Conservation (phyloP, 805 yeast genomes). For the Saccharomycopsis fermentans region DNA sequence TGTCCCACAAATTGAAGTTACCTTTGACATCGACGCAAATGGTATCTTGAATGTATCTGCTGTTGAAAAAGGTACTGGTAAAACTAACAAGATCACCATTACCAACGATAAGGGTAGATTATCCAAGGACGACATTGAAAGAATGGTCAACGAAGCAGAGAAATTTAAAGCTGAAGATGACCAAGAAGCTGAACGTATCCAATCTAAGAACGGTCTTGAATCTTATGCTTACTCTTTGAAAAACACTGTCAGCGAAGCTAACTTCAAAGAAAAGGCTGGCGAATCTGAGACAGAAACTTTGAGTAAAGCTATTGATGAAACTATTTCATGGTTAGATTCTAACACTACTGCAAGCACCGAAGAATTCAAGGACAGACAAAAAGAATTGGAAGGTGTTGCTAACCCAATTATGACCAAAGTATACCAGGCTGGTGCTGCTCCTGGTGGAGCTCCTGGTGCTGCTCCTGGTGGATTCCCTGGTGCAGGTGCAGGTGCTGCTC, state of each 20-base stretch:
- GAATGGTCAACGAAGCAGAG: conserved; percentile 97
- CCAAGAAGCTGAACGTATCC: conserved; percentile 85
- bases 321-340: conserved; percentile 85
- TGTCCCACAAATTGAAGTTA: conserved; percentile 96
- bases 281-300: conserved; percentile 60
- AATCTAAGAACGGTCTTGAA: conserved; percentile 91
- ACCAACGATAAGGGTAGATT: conserved; percentile 98
- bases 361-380: conserved; percentile 86
- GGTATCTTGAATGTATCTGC: conserved; percentile 96
- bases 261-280: conserved; percentile 70
- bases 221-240: conserved; percentile 90
- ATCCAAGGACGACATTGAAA: conserved; percentile 94
- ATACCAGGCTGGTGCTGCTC: conserved; percentile 88
- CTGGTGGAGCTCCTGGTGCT: conserved; percentile 60
- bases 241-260: conserved; percentile 66
- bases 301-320: conserved; percentile 72
- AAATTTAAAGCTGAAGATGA: conserved; percentile 96
- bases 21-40: conserved; percentile 94
- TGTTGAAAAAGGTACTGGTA: conserved; percentile 97
- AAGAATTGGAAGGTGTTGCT: conserved; percentile 90
- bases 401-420: conserved; percentile 96
- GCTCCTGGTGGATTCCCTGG: conserved; percentile 48
- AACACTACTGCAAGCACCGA: conserved; percentile 89
- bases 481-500: conserved; percentile 38
- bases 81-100: conserved; percentile 92